Evolutionary conservation across 2,329 filamentous ascomycete genomes (phyloP), one percentile per base, ranked within the genome.

Genomic region (Colletotrichum musae): DNA sequence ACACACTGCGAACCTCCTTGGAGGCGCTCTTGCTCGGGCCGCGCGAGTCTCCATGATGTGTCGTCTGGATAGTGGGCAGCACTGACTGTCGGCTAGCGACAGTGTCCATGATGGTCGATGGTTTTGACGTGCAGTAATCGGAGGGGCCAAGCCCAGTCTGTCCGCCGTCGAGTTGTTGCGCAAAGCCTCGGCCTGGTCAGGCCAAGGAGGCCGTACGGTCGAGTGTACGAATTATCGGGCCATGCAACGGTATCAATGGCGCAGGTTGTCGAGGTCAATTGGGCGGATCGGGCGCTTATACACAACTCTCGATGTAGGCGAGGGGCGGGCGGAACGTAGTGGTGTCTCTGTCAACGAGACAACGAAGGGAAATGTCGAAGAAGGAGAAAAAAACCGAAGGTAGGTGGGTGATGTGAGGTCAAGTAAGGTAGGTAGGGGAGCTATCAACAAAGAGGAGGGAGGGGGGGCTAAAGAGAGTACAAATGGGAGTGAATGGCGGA

Each of bases 31-130:
- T 58, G 15, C 24, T 58, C 24, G 47, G 36, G 54, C 26, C 52
- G 16, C 26, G 51, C 21, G 64, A 18, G 16, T 71, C 65, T n/a
- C 54, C 64, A 71, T 67, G 68, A 28, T 70, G 54, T 39, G 65
- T 70, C 54, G 70, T 71, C 47, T 71, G 52, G 58, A 71, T 64
- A 32, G 63, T 61, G 32, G 70, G 70, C 58, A 71, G 68, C 53
- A 39, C 53, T 58, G 70, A 66, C 56, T 56, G 68, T 66, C 48
- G 63, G 63, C 63, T 63, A 36, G 70, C 57, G 43, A 68, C 51
- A 57, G 62, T 32, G 47, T 66, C 57, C 67, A 70, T 71, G 61
- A 63, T 71, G 61, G 57, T 70, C 12, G 61, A 66, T 67, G 64
- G 52, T 41, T 43, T 54, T 47, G 61, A 53, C 51, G 47, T 48